A percentile compares a stretch with the other conserved stretches of the same genome.
Evolutionary conservation across 2,329 filamentous ascomycete genomes (phyloP).

Genomic region (Xylaria sp.): DNA sequence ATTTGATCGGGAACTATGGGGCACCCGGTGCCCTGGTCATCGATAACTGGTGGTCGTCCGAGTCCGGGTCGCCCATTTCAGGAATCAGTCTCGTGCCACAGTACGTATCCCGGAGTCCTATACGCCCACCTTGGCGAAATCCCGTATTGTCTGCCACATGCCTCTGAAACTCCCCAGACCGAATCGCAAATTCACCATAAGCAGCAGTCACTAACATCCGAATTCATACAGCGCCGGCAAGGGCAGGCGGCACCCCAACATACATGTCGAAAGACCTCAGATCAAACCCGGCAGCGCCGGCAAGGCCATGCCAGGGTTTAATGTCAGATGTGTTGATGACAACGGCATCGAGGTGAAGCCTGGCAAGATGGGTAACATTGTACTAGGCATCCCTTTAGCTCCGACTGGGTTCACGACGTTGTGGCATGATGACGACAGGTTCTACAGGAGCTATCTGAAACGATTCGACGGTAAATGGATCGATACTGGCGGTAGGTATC

Average conservation of each 20-base stretch:
- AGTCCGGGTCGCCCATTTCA: conserved; percentile 63
- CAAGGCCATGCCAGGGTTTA: conserved; percentile 90
- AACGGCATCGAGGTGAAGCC: conserved; percentile 71
- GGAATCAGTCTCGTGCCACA: conserved; percentile 62
- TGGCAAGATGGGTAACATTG: conserved; percentile 89
- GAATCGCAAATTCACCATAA: background rate
- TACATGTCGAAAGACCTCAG: conserved; percentile 50
- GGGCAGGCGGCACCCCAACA: conserved; percentile 52
- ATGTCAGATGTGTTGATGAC: conserved; percentile 84
- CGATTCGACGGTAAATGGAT: conserved; percentile 83
- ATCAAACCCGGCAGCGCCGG: conserved; percentile 88
- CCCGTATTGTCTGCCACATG: background rate
- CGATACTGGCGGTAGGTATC: conserved; percentile 69
- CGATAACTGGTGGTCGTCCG: conserved; percentile 68
- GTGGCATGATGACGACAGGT: conserved; percentile 84
- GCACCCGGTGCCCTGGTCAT: conserved; percentile 64
- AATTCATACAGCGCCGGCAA: conserved; percentile 52
- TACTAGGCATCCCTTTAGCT: conserved; percentile 79
- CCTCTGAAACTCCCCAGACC: background rate
- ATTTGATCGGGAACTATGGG: conserved; percentile 70
- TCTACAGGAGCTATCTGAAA: conserved; percentile 84
- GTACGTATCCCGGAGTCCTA: background rate
- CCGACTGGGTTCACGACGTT: conserved; percentile 86
- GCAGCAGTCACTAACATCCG: background rate
- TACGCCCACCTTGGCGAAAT: too few relatives aligned